A percentile compares a stretch with the other conserved stretches of the same genome.
Evolutionary conservation across 805 yeast genomes (phyloP).

Genomic region (Vanderwaltozyma polyspora): DNA sequence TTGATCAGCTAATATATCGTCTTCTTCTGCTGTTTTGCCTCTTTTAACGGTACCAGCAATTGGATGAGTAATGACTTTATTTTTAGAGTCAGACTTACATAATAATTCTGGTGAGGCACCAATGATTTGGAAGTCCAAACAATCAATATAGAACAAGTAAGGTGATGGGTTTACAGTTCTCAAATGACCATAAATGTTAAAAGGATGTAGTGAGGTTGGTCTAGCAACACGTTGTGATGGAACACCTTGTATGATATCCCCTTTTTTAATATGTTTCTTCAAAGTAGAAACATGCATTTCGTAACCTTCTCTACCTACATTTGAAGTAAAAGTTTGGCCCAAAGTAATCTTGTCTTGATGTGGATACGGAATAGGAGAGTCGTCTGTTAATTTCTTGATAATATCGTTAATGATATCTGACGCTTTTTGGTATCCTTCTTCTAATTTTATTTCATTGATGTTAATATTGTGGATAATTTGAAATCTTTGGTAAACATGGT

Average conservation of each 20-base stretch:
- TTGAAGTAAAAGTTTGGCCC: conserved; percentile 66
- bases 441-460: conserved; percentile 19
- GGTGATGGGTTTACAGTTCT: conserved; percentile 97
- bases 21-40: conserved; percentile 87
- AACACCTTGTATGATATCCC: conserved; percentile 95
- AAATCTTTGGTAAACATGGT: conserved; percentile 86
- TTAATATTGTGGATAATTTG: conserved; percentile 78
- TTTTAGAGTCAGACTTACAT: conserved; percentile 64
- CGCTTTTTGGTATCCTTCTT: conserved; percentile 42
- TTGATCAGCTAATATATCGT: conserved; percentile 66
- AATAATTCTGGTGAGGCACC: conserved; percentile 96
- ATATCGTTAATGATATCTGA: conserved; percentile 46
- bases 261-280: conserved; percentile 73
- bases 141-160: conserved; percentile 87
- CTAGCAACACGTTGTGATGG: conserved; percentile 96
- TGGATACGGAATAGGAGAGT: conserved; percentile 47
- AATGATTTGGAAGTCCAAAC: conserved; percentile 82
- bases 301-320: conserved; percentile 90
- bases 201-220: conserved; percentile 91
- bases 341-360: conserved; percentile 61
- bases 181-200: conserved; percentile 87
- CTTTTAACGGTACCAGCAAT: conserved; percentile 94
- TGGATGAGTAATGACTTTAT: conserved; percentile 84
- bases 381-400: conserved; percentile 38
- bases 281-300: conserved; percentile 66